These are phyloP conservation scores for Sugiyamaella sp. DNA, from an alignment of 1,139 yeast species.

Conservation along the genomic window DNA sequence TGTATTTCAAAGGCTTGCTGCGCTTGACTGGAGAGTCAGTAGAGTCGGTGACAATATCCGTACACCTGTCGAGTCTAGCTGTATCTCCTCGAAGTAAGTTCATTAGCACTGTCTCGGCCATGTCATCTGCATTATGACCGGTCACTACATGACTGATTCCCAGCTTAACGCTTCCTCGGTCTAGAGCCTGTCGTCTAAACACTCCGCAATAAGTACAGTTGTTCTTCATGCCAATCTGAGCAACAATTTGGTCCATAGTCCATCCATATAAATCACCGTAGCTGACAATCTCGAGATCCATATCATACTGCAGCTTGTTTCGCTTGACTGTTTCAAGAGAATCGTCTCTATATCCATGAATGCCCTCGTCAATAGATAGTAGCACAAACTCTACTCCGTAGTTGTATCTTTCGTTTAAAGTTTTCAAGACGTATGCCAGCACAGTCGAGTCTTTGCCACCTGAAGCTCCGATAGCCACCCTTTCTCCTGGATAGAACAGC, in stretches of 20 bases:
- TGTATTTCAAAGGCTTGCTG: constrained; percentile 92
- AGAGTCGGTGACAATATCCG: constrained; percentile 77
- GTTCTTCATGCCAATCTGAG: constrained; percentile 90
- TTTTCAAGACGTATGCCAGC: constrained; percentile 81
- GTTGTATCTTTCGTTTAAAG: constrained; percentile 82
- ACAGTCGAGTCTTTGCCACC: constrained; percentile 99
- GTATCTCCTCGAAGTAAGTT: constrained; percentile 94
- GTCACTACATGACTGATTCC: constrained; percentile 92
- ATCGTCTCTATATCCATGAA: constrained; percentile 95
- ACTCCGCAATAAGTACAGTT: constrained; percentile 99
- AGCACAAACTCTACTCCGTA: constrained; percentile 84
- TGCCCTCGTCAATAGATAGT: constrained; percentile 94
- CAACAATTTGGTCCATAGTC: constrained; percentile 98
- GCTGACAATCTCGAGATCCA: constrained; percentile 89
- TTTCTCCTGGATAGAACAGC: constrained; percentile 78
- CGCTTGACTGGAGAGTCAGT: constrained; percentile 65
- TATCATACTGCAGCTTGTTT: constrained; percentile 81
- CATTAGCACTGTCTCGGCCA: constrained; percentile 98
- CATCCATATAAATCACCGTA: constrained; percentile 86
- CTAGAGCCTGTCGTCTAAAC: constrained; percentile 91
- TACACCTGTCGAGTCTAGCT: constrained; percentile 88
- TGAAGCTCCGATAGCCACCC: constrained; percentile 95
- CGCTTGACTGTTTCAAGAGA: constrained; percentile 95
- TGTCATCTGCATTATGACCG: constrained; percentile 98
- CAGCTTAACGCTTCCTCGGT: constrained; percentile 90